Evolutionary conservation across 2,329 filamentous ascomycete species (phyloP), one percentile per base, ranked within the genome.

Genomic region (Penicillium sp.): DNA sequence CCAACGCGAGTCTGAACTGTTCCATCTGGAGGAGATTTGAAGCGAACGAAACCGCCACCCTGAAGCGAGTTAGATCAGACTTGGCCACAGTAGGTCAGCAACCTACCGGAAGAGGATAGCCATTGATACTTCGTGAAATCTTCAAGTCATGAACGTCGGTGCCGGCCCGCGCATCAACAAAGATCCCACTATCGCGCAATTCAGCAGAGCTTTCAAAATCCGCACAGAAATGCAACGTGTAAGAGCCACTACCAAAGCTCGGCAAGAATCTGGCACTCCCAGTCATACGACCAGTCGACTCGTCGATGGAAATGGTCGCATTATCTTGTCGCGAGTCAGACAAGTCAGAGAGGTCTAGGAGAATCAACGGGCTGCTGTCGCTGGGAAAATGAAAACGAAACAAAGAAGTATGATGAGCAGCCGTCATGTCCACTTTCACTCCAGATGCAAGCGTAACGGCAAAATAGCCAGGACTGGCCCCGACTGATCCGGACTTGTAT

Each of bases 401-500:
- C 1, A 85, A 60, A 1, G 80, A 76, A 0, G 79, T 70, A 47
- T 78, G 79, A 13, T 80, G 73, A 0, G 79, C 69, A 1, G 75
- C 70, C 0, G 82, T 85, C 77, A 84, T 83, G 46, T 84, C 80
- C 2, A 75, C 75, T 10, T 69, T 63, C 30, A 84, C 70, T 0
- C 75, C 74, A 8, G 69, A 74, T 32, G 70, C 64, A 33, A 85
- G 60, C 0, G 70, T 76, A 38, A 85, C 69, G 17, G 71, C 72
- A 55, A 85, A 85, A 45, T 80, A 79, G 0, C 82, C 82, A 0
- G 82, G 81, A 28, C 67, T 69, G 0, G 80, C 76, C n/a, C 71
- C 60, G 4, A 82, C 75, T 11, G 67, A 75, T 2, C 62, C 64
- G 22, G 72, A 63, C 28, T 67, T 56, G 38, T 79, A 79, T 2